Conservation (phyloP, 257 asterid genomes). For the Lithospermum erythrorhizon region DNA sequence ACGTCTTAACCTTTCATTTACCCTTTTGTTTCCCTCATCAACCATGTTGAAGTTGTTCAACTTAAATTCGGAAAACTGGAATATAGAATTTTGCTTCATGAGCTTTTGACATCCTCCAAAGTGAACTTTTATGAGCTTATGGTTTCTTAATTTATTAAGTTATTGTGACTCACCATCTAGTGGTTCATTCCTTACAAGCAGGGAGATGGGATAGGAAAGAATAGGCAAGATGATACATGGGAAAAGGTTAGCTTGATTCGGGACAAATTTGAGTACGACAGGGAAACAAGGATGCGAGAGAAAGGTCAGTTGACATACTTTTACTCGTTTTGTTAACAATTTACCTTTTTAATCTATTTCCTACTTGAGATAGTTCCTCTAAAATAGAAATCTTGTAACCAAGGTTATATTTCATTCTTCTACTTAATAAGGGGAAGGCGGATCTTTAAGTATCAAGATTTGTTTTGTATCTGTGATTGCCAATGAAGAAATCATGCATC, state of each 20-base stretch:
- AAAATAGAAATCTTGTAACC: not conserved
- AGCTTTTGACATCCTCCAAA: too few species aligned
- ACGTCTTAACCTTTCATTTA: not conserved
- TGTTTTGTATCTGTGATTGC: not conserved
- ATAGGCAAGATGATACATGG: conserved; percentile 39
- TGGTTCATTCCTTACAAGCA: conserved; percentile 23
- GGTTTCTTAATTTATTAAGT: not conserved
- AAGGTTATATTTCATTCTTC: not conserved
- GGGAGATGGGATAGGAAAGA: conserved; percentile 43
- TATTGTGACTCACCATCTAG: not conserved
- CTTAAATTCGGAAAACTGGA: too few species aligned
- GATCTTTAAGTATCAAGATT: not conserved
- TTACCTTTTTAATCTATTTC: conserved; percentile 7
- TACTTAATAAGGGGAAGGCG: not conserved
- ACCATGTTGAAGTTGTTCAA: too few species aligned
- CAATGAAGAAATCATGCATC: not conserved
- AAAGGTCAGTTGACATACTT: conserved; percentile 44
- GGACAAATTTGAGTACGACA: conserved; percentile 84
- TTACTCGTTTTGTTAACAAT: conserved; percentile 1
- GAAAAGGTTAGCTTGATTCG: conserved; percentile 67
- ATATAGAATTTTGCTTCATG: too few species aligned
- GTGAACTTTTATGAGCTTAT: not conserved
- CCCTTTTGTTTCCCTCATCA: not conserved
- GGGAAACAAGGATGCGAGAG: conserved; percentile 83
- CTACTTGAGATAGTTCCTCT: conserved; percentile 4